Evolutionary conservation across 2,329 filamentous ascomycete genomes (phyloP), one percentile per base, ranked within the genome.

Genomic region (Anthostomella pinea): DNA sequence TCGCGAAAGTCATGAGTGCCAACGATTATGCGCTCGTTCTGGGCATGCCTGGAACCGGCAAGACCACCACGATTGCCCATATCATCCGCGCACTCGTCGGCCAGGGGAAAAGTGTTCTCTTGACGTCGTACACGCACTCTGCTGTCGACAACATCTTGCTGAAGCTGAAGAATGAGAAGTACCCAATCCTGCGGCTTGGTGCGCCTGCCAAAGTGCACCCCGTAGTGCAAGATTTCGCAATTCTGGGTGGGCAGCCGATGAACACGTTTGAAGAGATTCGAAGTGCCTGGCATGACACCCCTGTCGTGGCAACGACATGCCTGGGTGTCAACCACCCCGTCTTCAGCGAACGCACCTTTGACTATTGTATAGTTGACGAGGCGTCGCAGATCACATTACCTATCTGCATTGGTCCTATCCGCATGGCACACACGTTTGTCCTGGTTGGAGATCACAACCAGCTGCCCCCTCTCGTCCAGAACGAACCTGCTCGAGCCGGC

Each of bases 351-450:
- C 84, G 93, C 4, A 81, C 83, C 1, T 98, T 98, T 51, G 93
- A 98, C 64, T 97, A 96, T 58, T 98, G 93, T 57, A 97, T 98
- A 45, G 91, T 98, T 4, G 93, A 98, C 49, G 93, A 98, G 64
- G 93, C 93, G 1, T 96, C 90, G 2, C 93, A 98, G 56, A 97
- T 98, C 58, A 98, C 93, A 0, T 69, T 98, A 14, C 93, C 93
- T 0, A 91, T 96, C 14, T 97, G 93, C 48, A 71, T 97, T 0
- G 93, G 93, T 0, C 93, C 93, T 0, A 94, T 98, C 50, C 81
- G 93, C 8, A 87, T 96, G 79, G 89, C 93, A 5, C 80, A 79
- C 33, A 95, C 85, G 0, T 98, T 98, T 62, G 87, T 98, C 13
- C 77, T 98, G 0, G 93, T 98, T 0, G 93, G 93, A 10, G 93